Base-by-base conservation (phyloP, 495 filamentous ascomycete species). In the Peziza echinospora region DNA sequence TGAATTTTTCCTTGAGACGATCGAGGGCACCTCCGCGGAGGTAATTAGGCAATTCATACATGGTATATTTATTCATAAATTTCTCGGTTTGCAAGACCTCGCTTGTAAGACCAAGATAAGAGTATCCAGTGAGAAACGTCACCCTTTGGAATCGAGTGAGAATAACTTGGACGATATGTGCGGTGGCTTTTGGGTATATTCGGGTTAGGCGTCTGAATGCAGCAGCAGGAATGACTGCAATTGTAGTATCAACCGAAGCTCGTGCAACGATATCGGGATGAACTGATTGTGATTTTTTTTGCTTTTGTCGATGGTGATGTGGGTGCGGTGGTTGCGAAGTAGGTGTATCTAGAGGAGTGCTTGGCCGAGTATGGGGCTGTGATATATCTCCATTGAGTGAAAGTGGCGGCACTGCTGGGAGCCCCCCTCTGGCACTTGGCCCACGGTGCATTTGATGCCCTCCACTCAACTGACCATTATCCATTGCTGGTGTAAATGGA, bases 161-260 rank as follows among this genome's bases (percentile, higher is more conserved):
- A 45, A 97, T 96, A 23, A 97, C 89, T 48, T 96, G 87, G 2
- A 97, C 84, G 50, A 97, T 94, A 59, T 97, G 89, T 5, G 91
- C 82, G 9, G 89, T 93, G 3, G 89, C 89, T 64, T 84, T 86
- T 6, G 89, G 89, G 57, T 94, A 97, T 19, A 94, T 78, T 51
- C 81, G 70, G n/a, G 92, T 97, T 28, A 97, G 66, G 7, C 89
- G 79, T 47, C 84, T 75, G 60, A 97, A 97, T 3, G 89, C 89
- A 53, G 83, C 89, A 5, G 87, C 91, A 3, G 89, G 89, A 51
- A 97, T 96, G 55, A 97, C 89, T 13, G 89, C 89, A 62, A 97
- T 94, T 0, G 91, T 97, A 0, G 87, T 96, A 59, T 97, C 89
- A 19, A 91, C 82, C 25, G 84, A 92, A n/a, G 89, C 89, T 52